Conservation (phyloP, 495 filamentous ascomycete genomes). For the Penicillium paxilli region DNA sequence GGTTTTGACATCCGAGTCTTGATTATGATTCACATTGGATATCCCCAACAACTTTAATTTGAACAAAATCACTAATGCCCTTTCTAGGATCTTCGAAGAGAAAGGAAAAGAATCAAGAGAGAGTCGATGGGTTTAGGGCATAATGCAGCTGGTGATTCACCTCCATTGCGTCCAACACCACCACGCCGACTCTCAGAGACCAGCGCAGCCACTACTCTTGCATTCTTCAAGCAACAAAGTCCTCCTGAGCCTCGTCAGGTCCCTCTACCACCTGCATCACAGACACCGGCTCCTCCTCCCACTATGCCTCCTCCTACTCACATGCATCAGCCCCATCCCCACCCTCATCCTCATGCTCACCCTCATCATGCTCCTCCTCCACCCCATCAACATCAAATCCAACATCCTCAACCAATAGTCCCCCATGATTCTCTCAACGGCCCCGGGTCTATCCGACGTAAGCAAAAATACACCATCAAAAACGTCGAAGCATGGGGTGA, state of each 20-base stretch:
- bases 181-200: constrained; percentile 49
- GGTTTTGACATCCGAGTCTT: no score
- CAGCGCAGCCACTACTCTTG: constrained; percentile 50
- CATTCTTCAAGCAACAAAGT: constrained; percentile 53
- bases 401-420: constrained; percentile 30
- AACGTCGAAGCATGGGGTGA: constrained; percentile 53
- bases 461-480: constrained; percentile 54
- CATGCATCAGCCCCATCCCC: constrained; percentile 25
- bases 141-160: constrained; percentile 40
- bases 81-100: constrained; percentile 44
- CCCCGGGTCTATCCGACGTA: constrained; percentile 39
- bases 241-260: constrained; percentile 45
- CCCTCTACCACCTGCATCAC: constrained; percentile 34
- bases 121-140: constrained; percentile 47
- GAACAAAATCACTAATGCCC: constrained; percentile 1
- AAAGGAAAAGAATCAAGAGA: constrained; percentile 46
- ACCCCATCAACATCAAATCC: constrained; percentile 10
- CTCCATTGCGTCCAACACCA: constrained; percentile 43
- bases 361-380: constrained; percentile 6
- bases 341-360: constrained; percentile 11
- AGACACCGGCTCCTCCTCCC: constrained; percentile 21
- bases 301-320: constrained; percentile 22
- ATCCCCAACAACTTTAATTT: neutral
- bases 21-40: neutral
- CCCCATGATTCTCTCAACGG: constrained; percentile 30